A percentile compares a stretch with the other conserved stretches of the same genome.
phyloP scores from a whole-genome alignment of 2,329 filamentous ascomycete species.

The Epichloe glyceriae region DNA sequence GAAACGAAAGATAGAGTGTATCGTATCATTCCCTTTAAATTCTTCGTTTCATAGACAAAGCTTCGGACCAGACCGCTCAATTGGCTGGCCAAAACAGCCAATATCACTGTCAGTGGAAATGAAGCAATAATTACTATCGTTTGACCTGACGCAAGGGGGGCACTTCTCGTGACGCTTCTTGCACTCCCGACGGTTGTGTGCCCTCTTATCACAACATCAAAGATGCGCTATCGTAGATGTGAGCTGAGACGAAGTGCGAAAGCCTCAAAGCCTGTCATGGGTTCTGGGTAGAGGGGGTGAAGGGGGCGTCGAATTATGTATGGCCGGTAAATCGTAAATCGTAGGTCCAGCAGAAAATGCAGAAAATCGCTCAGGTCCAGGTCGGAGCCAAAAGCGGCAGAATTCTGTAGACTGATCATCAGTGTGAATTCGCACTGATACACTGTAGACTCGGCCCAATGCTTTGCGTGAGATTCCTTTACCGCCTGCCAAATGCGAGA shows the following conservation, averaged over 20 bases:
- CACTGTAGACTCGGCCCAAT: no score
- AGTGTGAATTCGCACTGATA: no score
- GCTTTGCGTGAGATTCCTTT: no score
- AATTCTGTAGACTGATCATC: no score
- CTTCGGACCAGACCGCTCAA: neutral
- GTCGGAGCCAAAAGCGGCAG: no score
- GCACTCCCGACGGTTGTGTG: no score
- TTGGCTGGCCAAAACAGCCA: neutral
- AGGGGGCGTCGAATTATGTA: no score
- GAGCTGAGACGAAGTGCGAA: neutral
- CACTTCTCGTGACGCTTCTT: neutral
- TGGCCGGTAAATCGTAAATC: no score
- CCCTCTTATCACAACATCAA: neutral
- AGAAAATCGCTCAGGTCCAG: no score
- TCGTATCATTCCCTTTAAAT: neutral
- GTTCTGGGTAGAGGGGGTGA: neutral
- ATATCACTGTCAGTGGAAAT: neutral
- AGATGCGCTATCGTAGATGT: neutral
- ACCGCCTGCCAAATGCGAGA: no score
- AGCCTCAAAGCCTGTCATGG: neutral
- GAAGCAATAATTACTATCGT: neutral
- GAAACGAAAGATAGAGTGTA: neutral
- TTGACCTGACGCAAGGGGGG: neutral
- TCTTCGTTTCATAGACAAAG: neutral
- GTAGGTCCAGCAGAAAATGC: no score